Evolutionary conservation across 768 basidiomycete species (phyloP).

Genomic region (Pulveroboletus sp.): DNA sequence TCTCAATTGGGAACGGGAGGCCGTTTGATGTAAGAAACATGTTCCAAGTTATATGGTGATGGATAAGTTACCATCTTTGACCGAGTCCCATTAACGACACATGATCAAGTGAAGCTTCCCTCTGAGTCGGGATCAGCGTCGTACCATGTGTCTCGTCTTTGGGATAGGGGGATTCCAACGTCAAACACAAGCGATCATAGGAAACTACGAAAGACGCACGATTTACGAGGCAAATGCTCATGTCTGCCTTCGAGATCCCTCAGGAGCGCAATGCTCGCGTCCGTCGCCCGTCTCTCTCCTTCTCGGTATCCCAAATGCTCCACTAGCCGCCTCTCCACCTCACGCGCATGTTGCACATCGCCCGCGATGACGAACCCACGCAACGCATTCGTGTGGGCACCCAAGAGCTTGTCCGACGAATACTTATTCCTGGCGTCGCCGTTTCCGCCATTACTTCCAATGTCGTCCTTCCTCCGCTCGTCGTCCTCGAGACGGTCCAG

Average conservation of each 20-base stretch:
- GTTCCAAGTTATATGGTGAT: neutral
- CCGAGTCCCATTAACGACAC: neutral
- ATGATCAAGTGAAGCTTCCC: neutral
- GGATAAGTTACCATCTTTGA: neutral
- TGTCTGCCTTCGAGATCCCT: slow-evolving; percentile 14
- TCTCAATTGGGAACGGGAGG: neutral
- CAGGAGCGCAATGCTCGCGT: slow-evolving; percentile 19
- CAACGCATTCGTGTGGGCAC: slow-evolving; percentile 36
- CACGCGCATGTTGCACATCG: slow-evolving; percentile 27
- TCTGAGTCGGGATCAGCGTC: neutral
- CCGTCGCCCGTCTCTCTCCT: slow-evolving; percentile 22
- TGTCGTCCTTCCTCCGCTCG: neutral
- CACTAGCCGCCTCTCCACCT: slow-evolving; percentile 28
- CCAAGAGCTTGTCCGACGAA: slow-evolving; percentile 18
- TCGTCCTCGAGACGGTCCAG: slow-evolving; percentile 39
- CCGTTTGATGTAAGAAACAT: neutral
- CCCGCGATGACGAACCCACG: slow-evolving; percentile 33
- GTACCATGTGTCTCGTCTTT: neutral
- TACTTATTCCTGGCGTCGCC: neutral
- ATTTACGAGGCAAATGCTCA: neutral
- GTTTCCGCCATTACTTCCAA: neutral
- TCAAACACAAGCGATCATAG: neutral
- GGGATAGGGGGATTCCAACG: neutral
- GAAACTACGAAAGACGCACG: neutral
- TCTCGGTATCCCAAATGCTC: slow-evolving; percentile 18